phyloP scores from a whole-genome alignment of 1,284 basidiomycete species.

The Trichosporon ovoides region DNA sequence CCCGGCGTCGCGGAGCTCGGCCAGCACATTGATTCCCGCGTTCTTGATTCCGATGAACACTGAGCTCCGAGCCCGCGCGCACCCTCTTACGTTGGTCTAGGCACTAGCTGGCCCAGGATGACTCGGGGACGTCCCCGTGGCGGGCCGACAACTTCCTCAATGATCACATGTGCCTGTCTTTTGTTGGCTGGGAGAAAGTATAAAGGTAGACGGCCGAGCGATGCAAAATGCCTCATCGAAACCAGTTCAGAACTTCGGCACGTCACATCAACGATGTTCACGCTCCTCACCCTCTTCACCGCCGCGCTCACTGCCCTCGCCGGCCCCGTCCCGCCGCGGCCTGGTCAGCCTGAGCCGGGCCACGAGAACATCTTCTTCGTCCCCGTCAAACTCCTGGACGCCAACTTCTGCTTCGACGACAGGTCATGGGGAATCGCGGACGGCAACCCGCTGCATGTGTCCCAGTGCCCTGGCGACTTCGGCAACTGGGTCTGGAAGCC shows the following conservation, averaged over 20 bases:
- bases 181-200: neutral
- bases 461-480: neutral
- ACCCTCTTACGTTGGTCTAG: no score
- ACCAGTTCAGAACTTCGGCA: neutral
- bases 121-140: no score
- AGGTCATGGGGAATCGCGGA: neutral
- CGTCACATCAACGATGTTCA: neutral
- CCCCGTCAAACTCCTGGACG: neutral
- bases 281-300: neutral
- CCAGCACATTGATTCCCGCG: no score
- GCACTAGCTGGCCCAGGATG: no score
- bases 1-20: no score
- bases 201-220: neutral
- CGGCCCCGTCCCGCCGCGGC: neutral
- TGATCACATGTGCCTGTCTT: no score
- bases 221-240: neutral
- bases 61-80: no score
- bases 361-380: constrained; percentile 4
- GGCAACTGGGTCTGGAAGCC: neutral
- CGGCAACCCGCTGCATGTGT: neutral
- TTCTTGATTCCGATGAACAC: no score
- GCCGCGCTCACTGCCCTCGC: neutral
- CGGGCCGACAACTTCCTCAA: no score
- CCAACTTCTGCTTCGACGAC: neutral
- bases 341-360: neutral